Percentiles rank a stretch among this genome's conserved stretches.
phyloP scores from a whole-genome alignment of 2,329 filamentous ascomycete genomes.

The Cercospora berteroae region DNA sequence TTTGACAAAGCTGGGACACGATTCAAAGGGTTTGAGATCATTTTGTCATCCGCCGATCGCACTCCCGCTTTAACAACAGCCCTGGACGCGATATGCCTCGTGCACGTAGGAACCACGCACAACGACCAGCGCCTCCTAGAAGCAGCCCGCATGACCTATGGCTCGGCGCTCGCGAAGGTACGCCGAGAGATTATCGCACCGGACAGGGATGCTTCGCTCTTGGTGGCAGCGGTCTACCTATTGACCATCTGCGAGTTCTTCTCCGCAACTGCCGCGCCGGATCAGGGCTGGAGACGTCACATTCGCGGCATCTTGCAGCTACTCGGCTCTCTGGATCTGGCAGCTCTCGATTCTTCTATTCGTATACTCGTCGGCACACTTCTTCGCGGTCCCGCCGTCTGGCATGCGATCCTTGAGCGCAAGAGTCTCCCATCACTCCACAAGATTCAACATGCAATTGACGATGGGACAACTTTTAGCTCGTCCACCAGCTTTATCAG shows the following conservation, averaged over 20 bases:
- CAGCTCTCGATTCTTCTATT: slow-evolving; percentile 6
- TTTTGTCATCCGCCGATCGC: not conserved
- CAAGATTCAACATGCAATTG: not conserved
- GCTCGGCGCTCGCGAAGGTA: not conserved
- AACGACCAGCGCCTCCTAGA: not conserved
- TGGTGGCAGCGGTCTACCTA: not conserved
- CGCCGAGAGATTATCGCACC: not conserved
- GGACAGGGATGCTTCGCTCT: not conserved
- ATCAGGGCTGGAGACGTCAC: slow-evolving; percentile 15
- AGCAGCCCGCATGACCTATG: slow-evolving; percentile 5
- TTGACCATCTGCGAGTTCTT: slow-evolving; percentile 11
- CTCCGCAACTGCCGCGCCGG: not conserved
- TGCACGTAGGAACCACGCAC: not conserved
- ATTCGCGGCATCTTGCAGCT: slow-evolving; percentile 4
- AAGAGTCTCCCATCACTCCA: not conserved
- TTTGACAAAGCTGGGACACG: not conserved
- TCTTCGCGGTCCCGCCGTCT: not conserved
- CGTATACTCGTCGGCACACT: slow-evolving; percentile 7
- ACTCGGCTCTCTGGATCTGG: slow-evolving; percentile 4
- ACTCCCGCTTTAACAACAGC: not conserved
- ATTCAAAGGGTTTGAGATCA: not conserved
- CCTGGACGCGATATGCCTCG: slow-evolving; percentile 1
- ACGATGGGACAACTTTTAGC: not conserved
- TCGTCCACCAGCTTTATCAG: not conserved
- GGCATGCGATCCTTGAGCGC: slow-evolving; percentile 6